Evolutionary conservation across 2,329 filamentous ascomycete species (phyloP), one percentile per base, ranked within the genome.

Genomic region (Pseudogymnoascus sp.): DNA sequence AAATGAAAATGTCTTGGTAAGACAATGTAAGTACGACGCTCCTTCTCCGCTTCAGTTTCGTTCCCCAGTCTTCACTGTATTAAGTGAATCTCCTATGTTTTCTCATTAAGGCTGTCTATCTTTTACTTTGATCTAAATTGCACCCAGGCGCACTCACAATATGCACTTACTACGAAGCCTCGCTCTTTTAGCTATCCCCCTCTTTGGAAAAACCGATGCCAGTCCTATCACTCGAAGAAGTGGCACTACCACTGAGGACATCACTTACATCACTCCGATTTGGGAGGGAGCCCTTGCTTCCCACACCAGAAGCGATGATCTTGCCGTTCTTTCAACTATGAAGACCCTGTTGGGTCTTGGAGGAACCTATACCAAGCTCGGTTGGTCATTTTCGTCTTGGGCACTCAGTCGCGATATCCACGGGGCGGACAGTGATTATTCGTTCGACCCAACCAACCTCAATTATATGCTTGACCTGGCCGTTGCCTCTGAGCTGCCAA

Each of bases 331-430:
- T 21, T 18, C 45, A 18, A 45, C 60, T 7, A 66, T 66, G 64
- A 65, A 60, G 33, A 59, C 13, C 12, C 42, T 37, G 25, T 27
- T 65, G 9, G 63, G 63, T 6, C 6, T 55, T 9, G 63, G 64
- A 18, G 63, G 63, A n/a, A 21, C 40, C 13, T 59, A 62, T 37
- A 66, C 64, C 3, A 62, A 63, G 31, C 61, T 66, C 4, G 64
- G 64, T 10, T 66, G 63, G 64, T 65, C 63, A 2, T 66, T 66
- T 35, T 66, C 64, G 0, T 66, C 64, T 2, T 66, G 64, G 64
- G 60, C 64, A 18, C 48, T 66, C 27, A 66, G 64, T 60, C 63
- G 64, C 6, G 64, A 66, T 59, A 66, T 65, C 12, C 40, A 45
- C 6, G 61, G 58, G 12, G 35, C 45, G 4, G 42, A 52, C 48